A percentile compares a stretch with the other conserved stretches of the same genome.
phyloP scores from a whole-genome alignment of 108 stramenopile species.

The Ochromonas danica region DNA sequence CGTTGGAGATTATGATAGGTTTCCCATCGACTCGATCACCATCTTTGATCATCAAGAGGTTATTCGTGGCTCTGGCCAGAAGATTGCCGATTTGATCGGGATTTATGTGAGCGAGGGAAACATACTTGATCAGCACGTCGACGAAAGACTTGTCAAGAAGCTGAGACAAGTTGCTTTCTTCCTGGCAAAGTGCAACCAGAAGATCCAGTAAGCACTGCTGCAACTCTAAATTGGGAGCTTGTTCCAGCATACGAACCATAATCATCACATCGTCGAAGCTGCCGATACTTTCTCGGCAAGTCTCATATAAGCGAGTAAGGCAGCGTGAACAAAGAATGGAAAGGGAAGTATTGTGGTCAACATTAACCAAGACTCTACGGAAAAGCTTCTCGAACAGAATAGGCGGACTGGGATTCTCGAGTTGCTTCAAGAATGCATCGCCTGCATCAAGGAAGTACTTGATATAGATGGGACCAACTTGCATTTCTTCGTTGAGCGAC shows the following conservation, averaged over 20 bases:
- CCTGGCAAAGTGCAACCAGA: slow-evolving; percentile 60
- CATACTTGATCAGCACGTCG: slow-evolving; percentile 65
- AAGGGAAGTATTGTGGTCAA: slow-evolving; percentile 62
- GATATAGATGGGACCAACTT: slow-evolving; percentile 73
- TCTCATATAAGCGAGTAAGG: slow-evolving; percentile 65
- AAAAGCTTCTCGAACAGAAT: slow-evolving; percentile 67
- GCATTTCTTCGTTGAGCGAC: slow-evolving; percentile 63
- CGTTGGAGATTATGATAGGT: not conserved
- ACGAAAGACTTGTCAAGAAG: slow-evolving; percentile 66
- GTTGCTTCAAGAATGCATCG: slow-evolving; percentile 64
- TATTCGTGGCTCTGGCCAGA: slow-evolving; percentile 48
- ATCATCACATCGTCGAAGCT: slow-evolving; percentile 71
- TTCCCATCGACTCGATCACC: not conserved
- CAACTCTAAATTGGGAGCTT: slow-evolving; percentile 64
- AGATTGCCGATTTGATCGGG: slow-evolving; percentile 63
- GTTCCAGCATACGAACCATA: slow-evolving; percentile 63
- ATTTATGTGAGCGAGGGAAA: slow-evolving; percentile 69
- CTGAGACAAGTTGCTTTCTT: slow-evolving; percentile 67
- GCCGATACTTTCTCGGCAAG: slow-evolving; percentile 62
- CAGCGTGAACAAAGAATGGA: slow-evolving; percentile 69
- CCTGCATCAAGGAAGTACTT: slow-evolving; percentile 70
- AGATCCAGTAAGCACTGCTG: slow-evolving; percentile 68
- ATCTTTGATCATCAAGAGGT: slow-evolving; percentile 35
- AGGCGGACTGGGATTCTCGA: slow-evolving; percentile 65
- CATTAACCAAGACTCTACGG: slow-evolving; percentile 68